Conservation (phyloP, 345 rosid species). For the Citrus sinensis region DNA sequence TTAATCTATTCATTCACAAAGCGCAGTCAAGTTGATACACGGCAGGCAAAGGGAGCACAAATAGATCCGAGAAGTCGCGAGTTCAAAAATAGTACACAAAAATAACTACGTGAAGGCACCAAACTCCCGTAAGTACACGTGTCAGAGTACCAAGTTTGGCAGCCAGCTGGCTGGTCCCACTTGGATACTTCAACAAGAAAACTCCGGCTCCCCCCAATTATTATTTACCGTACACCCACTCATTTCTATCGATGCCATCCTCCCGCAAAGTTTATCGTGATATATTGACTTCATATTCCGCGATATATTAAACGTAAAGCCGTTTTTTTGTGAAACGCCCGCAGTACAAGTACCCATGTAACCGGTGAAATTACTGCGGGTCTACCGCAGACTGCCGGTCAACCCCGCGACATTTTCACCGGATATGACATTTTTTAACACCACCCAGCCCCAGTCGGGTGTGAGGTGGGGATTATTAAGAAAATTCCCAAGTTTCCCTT, state of each 20-base stretch:
- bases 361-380: slow-evolving; percentile 38
- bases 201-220: slow-evolving; percentile 2
- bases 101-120: slow-evolving; percentile 48
- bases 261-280: neutral
- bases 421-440: neutral
- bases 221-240: slow-evolving; percentile 18
- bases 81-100: neutral
- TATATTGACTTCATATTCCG: slow-evolving; percentile 15
- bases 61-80: neutral
- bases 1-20: too few species aligned
- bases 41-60: neutral
- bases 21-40: neutral
- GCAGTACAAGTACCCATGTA: slow-evolving; percentile 33
- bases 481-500: too few species aligned
- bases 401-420: slow-evolving; percentile 10
- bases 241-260: neutral
- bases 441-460: too few species aligned
- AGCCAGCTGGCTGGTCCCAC: slow-evolving; percentile 48
- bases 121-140: slow-evolving; percentile 56
- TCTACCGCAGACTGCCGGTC: slow-evolving; percentile 43
- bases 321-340: slow-evolving; percentile 47
- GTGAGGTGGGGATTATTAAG: too few species aligned
- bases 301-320: neutral
- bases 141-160: slow-evolving; percentile 32
- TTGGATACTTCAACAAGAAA: slow-evolving; percentile 9